Percentiles rank a stretch among this genome's conserved stretches.
phyloP scores from a whole-genome alignment of 305 asterid species.

The Fraxinus albicans region DNA sequence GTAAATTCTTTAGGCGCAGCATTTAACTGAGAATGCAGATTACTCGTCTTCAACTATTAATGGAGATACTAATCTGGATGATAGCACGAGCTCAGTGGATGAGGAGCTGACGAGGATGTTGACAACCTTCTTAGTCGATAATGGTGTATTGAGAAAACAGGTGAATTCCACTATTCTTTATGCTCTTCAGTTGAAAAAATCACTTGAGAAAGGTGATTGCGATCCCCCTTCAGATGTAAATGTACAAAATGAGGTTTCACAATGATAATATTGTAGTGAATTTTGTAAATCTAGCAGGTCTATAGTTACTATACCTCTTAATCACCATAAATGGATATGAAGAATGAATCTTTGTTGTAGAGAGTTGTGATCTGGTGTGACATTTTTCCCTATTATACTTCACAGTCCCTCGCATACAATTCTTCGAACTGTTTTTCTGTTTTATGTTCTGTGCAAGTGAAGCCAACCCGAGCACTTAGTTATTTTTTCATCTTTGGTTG shows the following conservation, averaged over 20 bases:
- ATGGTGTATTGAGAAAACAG: conserved; percentile 73
- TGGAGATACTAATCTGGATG: conserved; percentile 25
- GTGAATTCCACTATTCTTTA: conserved; percentile 53
- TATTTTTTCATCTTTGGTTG: not conserved
- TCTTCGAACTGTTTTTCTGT: not conserved
- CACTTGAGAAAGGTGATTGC: conserved; percentile 33
- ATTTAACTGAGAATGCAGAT: conserved; percentile 39
- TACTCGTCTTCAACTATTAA: conserved; percentile 35
- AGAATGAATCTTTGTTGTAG: not conserved
- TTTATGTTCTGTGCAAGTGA: not conserved
- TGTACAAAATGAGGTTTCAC: conserved; percentile 42
- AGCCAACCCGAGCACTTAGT: not conserved
- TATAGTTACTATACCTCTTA: not conserved
- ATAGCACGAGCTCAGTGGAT: conserved; percentile 26
- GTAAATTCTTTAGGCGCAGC: conserved; percentile 45
- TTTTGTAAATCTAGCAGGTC: not conserved
- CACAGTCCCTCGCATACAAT: not conserved
- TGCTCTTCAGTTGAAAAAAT: conserved; percentile 43
- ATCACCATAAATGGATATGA: not conserved
- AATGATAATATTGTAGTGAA: not conserved
- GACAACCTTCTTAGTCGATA: conserved; percentile 49
- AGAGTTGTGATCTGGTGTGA: not conserved
- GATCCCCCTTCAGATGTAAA: conserved; percentile 41
- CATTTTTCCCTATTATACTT: not conserved
- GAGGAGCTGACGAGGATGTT: conserved; percentile 58